phyloP scores from a whole-genome alignment of 148 eudicot species.

The Selenicereus undatus region DNA sequence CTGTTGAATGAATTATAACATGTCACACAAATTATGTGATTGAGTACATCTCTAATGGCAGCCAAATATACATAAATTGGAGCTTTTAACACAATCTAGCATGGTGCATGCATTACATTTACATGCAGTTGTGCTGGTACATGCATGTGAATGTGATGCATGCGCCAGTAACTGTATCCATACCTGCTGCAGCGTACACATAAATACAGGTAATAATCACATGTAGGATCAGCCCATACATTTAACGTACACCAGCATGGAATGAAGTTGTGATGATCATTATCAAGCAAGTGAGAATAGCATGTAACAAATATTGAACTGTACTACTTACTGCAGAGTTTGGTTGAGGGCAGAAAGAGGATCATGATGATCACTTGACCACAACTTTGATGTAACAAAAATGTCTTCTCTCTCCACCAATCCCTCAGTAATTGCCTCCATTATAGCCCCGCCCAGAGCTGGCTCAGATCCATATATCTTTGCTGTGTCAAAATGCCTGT shows the following conservation, averaged over 20 bases:
- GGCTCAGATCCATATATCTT: conserved; percentile 57
- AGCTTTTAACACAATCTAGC: not conserved
- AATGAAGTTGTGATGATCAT: not conserved
- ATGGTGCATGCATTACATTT: not conserved
- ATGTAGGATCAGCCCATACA: not conserved
- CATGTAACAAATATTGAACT: not conserved
- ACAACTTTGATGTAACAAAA: conserved; percentile 54
- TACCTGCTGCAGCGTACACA: not conserved
- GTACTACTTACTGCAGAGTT: conserved; percentile 39
- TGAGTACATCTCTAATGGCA: too few relatives aligned
- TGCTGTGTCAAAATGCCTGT: conserved; percentile 65
- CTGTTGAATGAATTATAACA: not conserved
- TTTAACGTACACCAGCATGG: not conserved
- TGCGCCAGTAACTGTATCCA: not conserved
- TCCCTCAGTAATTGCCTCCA: conserved; percentile 40
- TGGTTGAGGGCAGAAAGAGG: conserved; percentile 53
- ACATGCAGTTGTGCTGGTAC: not conserved
- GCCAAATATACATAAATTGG: not conserved
- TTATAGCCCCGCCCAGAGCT: conserved; percentile 44
- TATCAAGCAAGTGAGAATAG: not conserved
- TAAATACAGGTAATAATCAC: not conserved
- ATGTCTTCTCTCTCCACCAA: conserved; percentile 34
- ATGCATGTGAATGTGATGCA: not conserved
- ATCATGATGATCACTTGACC: conserved; percentile 65
- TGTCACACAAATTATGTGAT: too few relatives aligned